Percentiles rank a stretch among this genome's conserved stretches.
Evolutionary conservation across 441 rosid genomes (phyloP).

Genomic region (Mallotus japonicus): DNA sequence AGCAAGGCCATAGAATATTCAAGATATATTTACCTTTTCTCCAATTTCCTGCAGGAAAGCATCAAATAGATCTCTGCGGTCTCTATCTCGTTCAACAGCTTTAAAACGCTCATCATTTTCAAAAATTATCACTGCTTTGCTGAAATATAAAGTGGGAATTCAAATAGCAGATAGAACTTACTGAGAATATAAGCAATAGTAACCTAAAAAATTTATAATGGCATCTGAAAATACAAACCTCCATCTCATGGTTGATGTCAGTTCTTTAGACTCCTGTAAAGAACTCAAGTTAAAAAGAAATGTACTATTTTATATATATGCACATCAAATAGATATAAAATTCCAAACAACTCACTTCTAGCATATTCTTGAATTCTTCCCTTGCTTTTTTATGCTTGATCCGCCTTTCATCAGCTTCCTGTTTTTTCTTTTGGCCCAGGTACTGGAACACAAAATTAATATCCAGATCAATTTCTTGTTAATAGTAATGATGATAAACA

Average conservation of each 20-base stretch:
- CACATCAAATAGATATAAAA: background rate
- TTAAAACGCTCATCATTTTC: constrained; percentile 93
- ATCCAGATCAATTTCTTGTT: constrained; percentile 4
- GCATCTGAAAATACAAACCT: constrained; percentile 50
- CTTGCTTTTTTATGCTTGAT: constrained; percentile 86
- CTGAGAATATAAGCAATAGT: constrained; percentile 21
- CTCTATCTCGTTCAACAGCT: constrained; percentile 87
- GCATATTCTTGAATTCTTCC: constrained; percentile 87
- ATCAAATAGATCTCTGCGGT: constrained; percentile 85
- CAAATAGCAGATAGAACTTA: constrained; percentile 16
- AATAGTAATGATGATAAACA: constrained; percentile 6
- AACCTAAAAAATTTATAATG: constrained; percentile 15
- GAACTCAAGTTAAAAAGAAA: constrained; percentile 14
- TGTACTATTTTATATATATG: background rate
- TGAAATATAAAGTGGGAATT: constrained; percentile 29
- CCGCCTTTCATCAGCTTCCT: constrained; percentile 95
- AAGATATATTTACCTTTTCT: constrained; percentile 59
- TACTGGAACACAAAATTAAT: constrained; percentile 42
- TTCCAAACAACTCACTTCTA: constrained; percentile 59
- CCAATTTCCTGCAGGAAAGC: constrained; percentile 76
- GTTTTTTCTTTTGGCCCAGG: constrained; percentile 89
- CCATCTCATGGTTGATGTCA: constrained; percentile 78
- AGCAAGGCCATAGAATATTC: no score
- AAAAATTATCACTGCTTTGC: constrained; percentile 79
- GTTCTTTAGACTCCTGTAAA: constrained; percentile 73